Conservation (phyloP, 2,329 filamentous ascomycete genomes). For the Sclerotinia nivalis region DNA sequence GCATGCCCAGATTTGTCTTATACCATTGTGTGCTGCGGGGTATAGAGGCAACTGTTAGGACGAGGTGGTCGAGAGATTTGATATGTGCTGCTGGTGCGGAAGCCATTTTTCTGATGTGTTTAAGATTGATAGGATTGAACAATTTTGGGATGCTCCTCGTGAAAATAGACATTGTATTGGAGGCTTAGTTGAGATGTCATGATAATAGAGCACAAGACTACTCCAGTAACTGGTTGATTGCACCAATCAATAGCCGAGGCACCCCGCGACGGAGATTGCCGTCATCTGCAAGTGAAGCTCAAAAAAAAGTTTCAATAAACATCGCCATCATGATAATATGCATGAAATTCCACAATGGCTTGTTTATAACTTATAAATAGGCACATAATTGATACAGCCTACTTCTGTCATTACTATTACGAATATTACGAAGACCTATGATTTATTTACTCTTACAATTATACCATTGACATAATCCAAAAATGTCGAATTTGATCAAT, state of each 20-base stretch:
- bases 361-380: not conserved
- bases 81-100: conserved; percentile 30
- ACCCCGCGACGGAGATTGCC: conserved; percentile 20
- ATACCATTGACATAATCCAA: conserved; percentile 12
- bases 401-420: not conserved
- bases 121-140: not conserved
- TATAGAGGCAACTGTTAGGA: conserved; percentile 57
- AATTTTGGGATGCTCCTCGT: not conserved
- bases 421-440: not conserved
- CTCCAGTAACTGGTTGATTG: not conserved
- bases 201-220: not conserved
- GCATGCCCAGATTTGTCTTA: conserved; percentile 57
- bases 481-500: conserved; percentile 38
- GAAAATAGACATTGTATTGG: not conserved
- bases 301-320: conserved; percentile 14
- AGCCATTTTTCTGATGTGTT: conserved; percentile 21
- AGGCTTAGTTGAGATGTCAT: not conserved
- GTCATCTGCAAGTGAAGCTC: not conserved
- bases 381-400: not conserved
- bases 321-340: not conserved
- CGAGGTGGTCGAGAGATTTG: conserved; percentile 55
- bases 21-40: conserved; percentile 56
- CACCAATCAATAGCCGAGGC: conserved; percentile 13
- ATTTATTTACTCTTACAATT: not conserved
- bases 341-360: not conserved